phyloP scores from a whole-genome alignment of 225 moss, liverwort and hornwort species.

The Bryum argenteum region DNA sequence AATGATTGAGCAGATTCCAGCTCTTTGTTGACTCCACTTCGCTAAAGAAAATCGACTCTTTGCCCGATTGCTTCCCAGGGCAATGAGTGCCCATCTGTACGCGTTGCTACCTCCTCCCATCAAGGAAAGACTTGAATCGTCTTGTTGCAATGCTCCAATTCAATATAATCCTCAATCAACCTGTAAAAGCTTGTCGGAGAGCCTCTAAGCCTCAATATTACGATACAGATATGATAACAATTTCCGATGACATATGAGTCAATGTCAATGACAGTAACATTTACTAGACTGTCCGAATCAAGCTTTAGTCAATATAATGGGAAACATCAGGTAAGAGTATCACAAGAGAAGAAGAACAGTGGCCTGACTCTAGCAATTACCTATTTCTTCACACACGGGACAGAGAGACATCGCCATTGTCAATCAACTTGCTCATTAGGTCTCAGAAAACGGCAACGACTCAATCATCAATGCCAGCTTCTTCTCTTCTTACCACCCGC shows the following conservation, averaged over 20 bases:
- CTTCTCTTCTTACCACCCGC: neutral
- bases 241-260: neutral
- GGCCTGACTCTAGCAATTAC: conserved; percentile 8
- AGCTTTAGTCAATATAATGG: neutral
- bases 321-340: neutral
- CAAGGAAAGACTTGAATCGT: neutral
- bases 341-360: neutral
- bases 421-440: conserved; percentile 14
- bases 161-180: neutral
- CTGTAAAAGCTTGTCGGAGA: conserved; percentile 17
- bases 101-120: conserved; percentile 54
- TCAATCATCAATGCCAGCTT: neutral
- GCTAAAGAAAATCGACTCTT: neutral
- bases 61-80: conserved; percentile 30
- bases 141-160: neutral
- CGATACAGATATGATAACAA: neutral
- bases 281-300: neutral
- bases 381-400: neutral
- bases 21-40: conserved; percentile 19
- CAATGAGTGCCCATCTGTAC: conserved; percentile 41
- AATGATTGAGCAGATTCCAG: conserved; percentile 24
- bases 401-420: neutral
- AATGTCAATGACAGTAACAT: neutral
- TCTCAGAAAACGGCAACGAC: neutral
- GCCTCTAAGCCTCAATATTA: neutral